Percentiles rank a stretch among this genome's conserved stretches.
These are phyloP conservation scores for Silene latifolia DNA, from an alignment of 148 eudicot species.

Conservation along the genomic window DNA sequence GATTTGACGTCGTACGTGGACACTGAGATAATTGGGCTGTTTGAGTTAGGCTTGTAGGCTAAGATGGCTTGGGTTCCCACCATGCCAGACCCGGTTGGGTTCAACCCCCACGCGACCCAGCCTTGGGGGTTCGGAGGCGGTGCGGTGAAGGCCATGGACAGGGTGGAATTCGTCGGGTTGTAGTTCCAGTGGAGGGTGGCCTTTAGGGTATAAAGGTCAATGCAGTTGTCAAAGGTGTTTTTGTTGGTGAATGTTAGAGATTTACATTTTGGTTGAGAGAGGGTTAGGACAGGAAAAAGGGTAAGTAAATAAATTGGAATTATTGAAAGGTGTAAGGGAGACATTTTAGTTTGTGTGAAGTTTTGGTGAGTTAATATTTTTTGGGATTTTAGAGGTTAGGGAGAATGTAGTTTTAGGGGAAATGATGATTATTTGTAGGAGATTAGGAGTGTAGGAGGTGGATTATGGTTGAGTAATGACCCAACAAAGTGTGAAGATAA, in stretches of 20 bases:
- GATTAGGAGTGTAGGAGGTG: background rate
- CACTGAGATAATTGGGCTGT: constrained; percentile 43
- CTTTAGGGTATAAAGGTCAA: constrained; percentile 36
- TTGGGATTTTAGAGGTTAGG: background rate
- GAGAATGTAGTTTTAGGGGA: background rate
- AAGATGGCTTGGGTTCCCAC: constrained; percentile 55
- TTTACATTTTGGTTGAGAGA: constrained; percentile 44
- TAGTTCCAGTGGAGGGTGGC: constrained; percentile 66
- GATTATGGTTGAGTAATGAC: constrained; percentile 8
- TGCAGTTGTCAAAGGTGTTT: constrained; percentile 38
- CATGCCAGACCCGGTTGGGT: constrained; percentile 68
- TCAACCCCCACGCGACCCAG: constrained; percentile 78
- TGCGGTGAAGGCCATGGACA: constrained; percentile 60
- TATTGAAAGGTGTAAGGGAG: background rate
- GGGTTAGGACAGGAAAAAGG: constrained; percentile 1
- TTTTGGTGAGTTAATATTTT: background rate
- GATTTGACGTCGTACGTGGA: constrained; percentile 47
- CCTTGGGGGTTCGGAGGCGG: constrained; percentile 42
- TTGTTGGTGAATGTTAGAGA: constrained; percentile 46
- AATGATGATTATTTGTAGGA: constrained; percentile 1
- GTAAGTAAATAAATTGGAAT: background rate
- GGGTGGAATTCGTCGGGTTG: constrained; percentile 34
- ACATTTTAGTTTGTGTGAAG: constrained; percentile 25
- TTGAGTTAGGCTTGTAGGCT: constrained; percentile 36
- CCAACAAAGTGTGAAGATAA: background rate